phyloP scores from a whole-genome alignment of 495 filamentous ascomycete genomes.

The Penicillium pulvis region DNA sequence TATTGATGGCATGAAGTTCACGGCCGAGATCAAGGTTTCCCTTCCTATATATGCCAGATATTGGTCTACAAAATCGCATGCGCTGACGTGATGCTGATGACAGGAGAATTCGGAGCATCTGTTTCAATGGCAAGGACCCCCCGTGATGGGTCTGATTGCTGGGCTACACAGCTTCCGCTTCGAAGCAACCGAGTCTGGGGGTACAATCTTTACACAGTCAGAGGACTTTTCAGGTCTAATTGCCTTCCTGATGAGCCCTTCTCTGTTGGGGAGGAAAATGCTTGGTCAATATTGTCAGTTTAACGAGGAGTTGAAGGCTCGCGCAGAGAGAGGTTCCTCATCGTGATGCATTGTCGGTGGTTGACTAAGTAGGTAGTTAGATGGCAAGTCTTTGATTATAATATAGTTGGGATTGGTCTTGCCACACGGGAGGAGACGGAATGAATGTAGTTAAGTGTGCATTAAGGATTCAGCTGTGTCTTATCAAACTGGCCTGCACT shows the following conservation, averaged over 20 bases:
- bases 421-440: too few species aligned
- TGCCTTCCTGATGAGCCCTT: neutral
- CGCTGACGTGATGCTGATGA: neutral
- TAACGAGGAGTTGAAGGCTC: conserved; percentile 2
- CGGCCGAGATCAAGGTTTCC: neutral
- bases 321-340: neutral
- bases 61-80: neutral
- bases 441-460: too few species aligned
- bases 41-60: neutral
- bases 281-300: neutral
- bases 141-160: neutral
- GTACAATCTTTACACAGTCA: neutral
- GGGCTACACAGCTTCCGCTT: neutral
- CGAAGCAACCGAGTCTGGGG: neutral
- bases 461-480: too few species aligned
- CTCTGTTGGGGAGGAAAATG: neutral
- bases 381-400: too few species aligned
- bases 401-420: too few species aligned
- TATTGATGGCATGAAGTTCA: conserved; percentile 3
- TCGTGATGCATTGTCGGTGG: neutral
- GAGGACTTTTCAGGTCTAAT: neutral
- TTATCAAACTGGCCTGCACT: too few species aligned
- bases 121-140: conserved; percentile 1
- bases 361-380: too few species aligned
- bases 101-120: conserved; percentile 1